Base-by-base conservation (phyloP, 2,329 filamentous ascomycete genomes). In the Thielaviopsis ethacetica region DNA sequence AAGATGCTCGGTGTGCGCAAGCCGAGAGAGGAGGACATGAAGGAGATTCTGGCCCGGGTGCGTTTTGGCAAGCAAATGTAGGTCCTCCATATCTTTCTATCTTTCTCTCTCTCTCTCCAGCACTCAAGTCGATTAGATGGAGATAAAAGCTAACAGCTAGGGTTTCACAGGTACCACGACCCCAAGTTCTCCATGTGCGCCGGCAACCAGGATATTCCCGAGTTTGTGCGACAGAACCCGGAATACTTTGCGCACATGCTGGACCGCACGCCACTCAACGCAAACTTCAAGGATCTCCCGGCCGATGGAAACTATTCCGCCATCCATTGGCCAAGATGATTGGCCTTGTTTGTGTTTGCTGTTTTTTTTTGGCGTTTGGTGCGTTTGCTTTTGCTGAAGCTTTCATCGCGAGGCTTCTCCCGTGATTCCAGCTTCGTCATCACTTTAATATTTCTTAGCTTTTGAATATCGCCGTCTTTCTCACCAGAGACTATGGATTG, bases 41-140 rank as follows among this genome's bases (percentile, higher is more conserved):
- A 30, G 22, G 51, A 68, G 47, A 71, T 77, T 59, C 65, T 76
- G 17, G 65, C 71, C 44, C 66, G 72, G 17, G 69, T 77, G 12
- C 65, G 72, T 44, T 69, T 68, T 54, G 75, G 75, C 0, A 57
- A 67, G 53, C 74, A 77, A 64, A 62, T 76, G 59, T 76, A 69
- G 64, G 65, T 66, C 71, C 41, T 1, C 15, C 47, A 26, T 34
- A 26, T 26, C 57, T 38, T 22, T 4, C 26, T 49, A 17, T 21
- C 7, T 3, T 15, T 53, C 27, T 38, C 24, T 5, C 19, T 26
- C 17, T 5, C 24, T 26, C 24, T 26, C 24, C 24, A 26, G 24
- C 6, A 26, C 6, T 26, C 24, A 3, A 26, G 6, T 26, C 6
- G 3, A 34, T 12, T 34, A 34, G 10, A 10, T 10, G 3, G 19